A percentile compares a stretch with the other conserved stretches of the same genome.
phyloP scores from a whole-genome alignment of 768 basidiomycete genomes.

The Leccinellum luteum region DNA sequence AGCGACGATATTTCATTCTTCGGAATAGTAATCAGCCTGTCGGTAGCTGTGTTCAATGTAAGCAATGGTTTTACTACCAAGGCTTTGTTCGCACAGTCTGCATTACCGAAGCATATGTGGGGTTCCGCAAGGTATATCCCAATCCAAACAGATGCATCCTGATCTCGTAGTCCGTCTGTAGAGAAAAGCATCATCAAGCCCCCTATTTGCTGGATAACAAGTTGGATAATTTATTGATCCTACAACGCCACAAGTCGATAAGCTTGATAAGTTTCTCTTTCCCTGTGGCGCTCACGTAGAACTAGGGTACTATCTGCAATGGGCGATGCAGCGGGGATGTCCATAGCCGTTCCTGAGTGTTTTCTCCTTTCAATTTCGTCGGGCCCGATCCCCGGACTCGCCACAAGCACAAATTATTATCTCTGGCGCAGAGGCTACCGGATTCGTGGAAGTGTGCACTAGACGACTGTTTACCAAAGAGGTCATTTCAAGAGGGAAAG shows the following conservation, averaged over 20 bases:
- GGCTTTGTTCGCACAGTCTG: neutral
- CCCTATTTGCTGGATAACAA: neutral
- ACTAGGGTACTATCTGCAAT: slow-evolving; percentile 5
- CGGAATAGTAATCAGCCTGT: neutral
- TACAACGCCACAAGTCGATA: neutral
- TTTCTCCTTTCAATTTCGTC: slow-evolving; percentile 16
- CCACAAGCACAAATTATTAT: slow-evolving; percentile 8
- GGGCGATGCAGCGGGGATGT: neutral
- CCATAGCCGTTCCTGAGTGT: slow-evolving; percentile 2
- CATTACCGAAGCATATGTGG: neutral
- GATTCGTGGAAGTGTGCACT: slow-evolving; percentile 41
- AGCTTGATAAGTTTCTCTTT: neutral
- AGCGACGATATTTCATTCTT: slow-evolving; percentile 1
- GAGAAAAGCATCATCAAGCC: neutral
- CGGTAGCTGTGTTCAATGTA: neutral
- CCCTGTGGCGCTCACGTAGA: neutral
- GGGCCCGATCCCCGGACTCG: slow-evolving; percentile 17
- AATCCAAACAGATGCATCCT: neutral
- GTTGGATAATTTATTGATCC: slow-evolving; percentile 1
- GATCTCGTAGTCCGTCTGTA: neutral
- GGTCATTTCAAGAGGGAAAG: slow-evolving; percentile 36
- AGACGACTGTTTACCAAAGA: slow-evolving; percentile 21
- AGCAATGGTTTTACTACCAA: too few relatives aligned
- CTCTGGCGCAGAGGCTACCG: slow-evolving; percentile 27
- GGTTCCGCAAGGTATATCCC: neutral